These are phyloP conservation scores for Primulina eburnea DNA, from an alignment of 257 asterid genomes.

Conservation along the genomic window DNA sequence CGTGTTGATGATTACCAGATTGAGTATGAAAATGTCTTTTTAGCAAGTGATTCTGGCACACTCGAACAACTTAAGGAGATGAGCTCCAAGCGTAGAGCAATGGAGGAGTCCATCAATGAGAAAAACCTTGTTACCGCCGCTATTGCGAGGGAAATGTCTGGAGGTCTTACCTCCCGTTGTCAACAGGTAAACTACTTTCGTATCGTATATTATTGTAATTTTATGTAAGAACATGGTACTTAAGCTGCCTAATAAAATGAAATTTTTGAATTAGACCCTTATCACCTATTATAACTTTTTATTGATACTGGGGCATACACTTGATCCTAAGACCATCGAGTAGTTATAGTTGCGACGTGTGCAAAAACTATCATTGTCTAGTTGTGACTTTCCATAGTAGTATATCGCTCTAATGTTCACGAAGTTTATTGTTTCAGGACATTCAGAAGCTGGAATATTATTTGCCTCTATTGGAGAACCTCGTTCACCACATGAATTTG, in stretches of 20 bases:
- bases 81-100: slow-evolving; percentile 62
- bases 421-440: slow-evolving; percentile 36
- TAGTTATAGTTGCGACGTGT: neutral
- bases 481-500: slow-evolving; percentile 33
- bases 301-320: neutral
- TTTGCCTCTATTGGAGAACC: slow-evolving; percentile 57
- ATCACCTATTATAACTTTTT: neutral
- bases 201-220: neutral
- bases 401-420: neutral
- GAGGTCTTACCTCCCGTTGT: slow-evolving; percentile 62
- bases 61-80: slow-evolving; percentile 61
- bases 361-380: neutral
- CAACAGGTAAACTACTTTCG: slow-evolving; percentile 39
- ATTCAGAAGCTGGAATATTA: slow-evolving; percentile 63
- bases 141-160: slow-evolving; percentile 72
- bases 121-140: slow-evolving; percentile 51
- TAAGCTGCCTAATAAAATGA: neutral
- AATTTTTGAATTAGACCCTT: neutral
- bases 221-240: neutral
- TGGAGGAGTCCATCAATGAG: slow-evolving; percentile 46
- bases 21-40: slow-evolving; percentile 36
- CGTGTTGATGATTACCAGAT: slow-evolving; percentile 32
- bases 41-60: slow-evolving; percentile 43
- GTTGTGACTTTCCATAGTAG: neutral
- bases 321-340: neutral